Conservation (phyloP, 805 yeast species). For the Cyberlindnera mississippiensis region DNA sequence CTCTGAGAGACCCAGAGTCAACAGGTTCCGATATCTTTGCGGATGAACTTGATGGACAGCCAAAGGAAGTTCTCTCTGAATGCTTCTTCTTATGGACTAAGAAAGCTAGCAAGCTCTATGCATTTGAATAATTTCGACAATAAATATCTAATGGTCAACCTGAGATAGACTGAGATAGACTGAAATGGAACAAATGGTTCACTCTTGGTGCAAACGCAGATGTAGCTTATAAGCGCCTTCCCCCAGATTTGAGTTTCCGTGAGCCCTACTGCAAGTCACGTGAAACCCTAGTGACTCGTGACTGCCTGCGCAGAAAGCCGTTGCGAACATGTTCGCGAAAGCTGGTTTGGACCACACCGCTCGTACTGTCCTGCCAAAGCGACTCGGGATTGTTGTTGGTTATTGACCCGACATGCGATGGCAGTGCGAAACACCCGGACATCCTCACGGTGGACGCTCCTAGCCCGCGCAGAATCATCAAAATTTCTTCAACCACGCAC, state of each 20-base stretch:
- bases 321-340: not conserved
- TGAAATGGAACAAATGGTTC: no score
- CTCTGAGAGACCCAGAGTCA: constrained; percentile 9
- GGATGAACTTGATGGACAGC: constrained; percentile 5
- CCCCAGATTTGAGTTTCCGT: not conserved
- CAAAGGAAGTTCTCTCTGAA: not conserved
- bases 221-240: not conserved
- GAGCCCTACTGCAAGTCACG: constrained; percentile 1
- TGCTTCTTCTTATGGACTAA: constrained; percentile 22
- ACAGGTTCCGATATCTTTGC: constrained; percentile 16
- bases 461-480: constrained; percentile 13
- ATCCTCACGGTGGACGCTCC: constrained; percentile 5
- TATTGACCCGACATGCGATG: constrained; percentile 7
- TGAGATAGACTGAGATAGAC: no score
- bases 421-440: constrained; percentile 17
- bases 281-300: constrained; percentile 3
- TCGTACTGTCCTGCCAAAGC: not conserved
- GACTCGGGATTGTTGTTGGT: not conserved
- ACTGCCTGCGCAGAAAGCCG: not conserved
- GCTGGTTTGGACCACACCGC: constrained; percentile 6
- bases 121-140: constrained; percentile 28
- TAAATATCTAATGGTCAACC: not conserved
- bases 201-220: no score
- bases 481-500: constrained; percentile 16
- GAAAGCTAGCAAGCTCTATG: constrained; percentile 30